These are phyloP conservation scores for Stenocarpella maydis DNA, from an alignment of 2,329 filamentous ascomycete species.

Conservation along the genomic window DNA sequence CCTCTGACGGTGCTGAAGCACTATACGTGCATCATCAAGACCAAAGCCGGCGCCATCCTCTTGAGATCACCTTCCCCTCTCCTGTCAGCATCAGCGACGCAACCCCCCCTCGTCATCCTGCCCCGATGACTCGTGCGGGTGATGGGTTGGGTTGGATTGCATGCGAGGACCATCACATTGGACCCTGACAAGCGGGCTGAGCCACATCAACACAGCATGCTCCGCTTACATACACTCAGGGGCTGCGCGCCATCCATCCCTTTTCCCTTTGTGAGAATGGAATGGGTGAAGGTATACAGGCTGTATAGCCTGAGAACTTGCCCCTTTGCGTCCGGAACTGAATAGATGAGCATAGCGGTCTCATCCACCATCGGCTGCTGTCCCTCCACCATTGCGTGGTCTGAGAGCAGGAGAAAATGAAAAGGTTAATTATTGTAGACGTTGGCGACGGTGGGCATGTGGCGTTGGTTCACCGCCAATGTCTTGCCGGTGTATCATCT, in stretches of 20 bases:
- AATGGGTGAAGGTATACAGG: not conserved
- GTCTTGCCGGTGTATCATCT: no score
- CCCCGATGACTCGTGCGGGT: not conserved
- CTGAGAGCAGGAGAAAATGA: no score
- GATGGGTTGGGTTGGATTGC: not conserved
- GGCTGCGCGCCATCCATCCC: not conserved
- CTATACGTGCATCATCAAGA: conserved; percentile 7
- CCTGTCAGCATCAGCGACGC: not conserved
- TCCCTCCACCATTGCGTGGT: no score
- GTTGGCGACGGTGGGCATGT: no score
- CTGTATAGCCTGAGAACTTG: no score
- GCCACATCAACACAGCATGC: not conserved
- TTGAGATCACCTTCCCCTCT: conserved; percentile 5
- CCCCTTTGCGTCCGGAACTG: not conserved
- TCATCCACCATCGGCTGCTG: not conserved
- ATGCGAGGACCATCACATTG: not conserved
- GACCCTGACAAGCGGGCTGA: not conserved
- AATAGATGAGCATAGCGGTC: not conserved
- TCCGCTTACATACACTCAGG: no score
- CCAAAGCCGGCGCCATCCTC: not conserved
- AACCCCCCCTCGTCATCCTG: not conserved
- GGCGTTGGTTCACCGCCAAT: no score
- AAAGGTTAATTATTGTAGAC: no score
- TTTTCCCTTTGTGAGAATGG: not conserved
- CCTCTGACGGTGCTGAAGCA: conserved; percentile 26